phyloP scores from a whole-genome alignment of 352 stramenopile species.

The Phytophthora sp. region DNA sequence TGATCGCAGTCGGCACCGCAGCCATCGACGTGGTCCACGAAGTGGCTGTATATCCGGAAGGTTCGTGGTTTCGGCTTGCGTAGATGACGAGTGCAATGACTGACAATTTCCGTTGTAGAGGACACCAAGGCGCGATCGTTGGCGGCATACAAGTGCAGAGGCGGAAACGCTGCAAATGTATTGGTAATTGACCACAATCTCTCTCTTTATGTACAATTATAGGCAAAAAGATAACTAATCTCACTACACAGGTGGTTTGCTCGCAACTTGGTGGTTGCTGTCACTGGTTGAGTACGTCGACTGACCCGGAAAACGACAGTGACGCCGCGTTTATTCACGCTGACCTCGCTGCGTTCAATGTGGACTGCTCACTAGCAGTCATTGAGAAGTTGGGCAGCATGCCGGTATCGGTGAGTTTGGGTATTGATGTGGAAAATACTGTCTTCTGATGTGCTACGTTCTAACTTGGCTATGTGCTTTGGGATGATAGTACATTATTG shows the following conservation, averaged over 20 bases:
- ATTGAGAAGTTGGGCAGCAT: slow-evolving; percentile 56
- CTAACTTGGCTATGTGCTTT: slow-evolving; percentile 8
- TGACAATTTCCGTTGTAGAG: slow-evolving; percentile 17
- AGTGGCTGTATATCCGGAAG: slow-evolving; percentile 60
- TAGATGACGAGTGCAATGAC: background rate
- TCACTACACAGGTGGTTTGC: slow-evolving; percentile 48
- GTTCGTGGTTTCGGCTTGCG: slow-evolving; percentile 25
- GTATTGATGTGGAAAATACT: background rate
- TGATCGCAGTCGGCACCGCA: slow-evolving; percentile 75
- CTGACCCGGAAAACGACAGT: slow-evolving; percentile 51
- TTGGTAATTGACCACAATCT: slow-evolving; percentile 41
- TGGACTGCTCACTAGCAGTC: slow-evolving; percentile 54
- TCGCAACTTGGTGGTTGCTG: slow-evolving; percentile 60
- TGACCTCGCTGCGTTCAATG: slow-evolving; percentile 48
- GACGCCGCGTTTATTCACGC: slow-evolving; percentile 61
- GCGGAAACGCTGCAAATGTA: slow-evolving; percentile 71
- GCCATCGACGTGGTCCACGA: slow-evolving; percentile 76
- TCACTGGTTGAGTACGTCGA: slow-evolving; percentile 69
- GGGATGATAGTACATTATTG: slow-evolving; percentile 63
- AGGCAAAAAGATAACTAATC: background rate
- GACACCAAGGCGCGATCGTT: slow-evolving; percentile 60
- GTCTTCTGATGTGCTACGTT: background rate
- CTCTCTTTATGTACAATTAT: background rate
- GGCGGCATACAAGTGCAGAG: slow-evolving; percentile 59
- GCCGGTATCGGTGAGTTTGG: slow-evolving; percentile 58